phyloP scores from a whole-genome alignment of 2,329 filamentous ascomycete species.

The Aspergillus aculeatus region DNA sequence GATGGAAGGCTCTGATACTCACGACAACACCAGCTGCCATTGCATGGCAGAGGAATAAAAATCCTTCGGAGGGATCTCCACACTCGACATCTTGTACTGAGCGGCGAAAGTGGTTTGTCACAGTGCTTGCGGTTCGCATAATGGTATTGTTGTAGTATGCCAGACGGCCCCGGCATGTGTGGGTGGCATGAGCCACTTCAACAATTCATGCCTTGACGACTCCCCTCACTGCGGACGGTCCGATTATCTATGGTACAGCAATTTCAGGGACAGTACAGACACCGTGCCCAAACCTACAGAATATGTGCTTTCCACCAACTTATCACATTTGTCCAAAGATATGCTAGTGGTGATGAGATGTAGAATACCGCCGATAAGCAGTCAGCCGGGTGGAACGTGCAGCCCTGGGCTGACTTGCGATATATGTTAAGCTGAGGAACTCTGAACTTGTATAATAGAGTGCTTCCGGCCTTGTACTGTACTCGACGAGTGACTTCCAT shows the following conservation, averaged over 20 bases:
- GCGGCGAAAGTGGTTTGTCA: too few species aligned
- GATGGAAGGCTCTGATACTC: too few species aligned
- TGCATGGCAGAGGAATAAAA: too few species aligned
- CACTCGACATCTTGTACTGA: too few species aligned
- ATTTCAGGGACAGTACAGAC: neutral
- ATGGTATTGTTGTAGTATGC: too few species aligned
- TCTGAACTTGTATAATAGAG: neutral
- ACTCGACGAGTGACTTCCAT: neutral
- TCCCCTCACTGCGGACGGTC: neutral
- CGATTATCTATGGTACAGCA: too few species aligned
- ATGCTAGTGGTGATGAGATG: neutral
- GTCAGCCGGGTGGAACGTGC: neutral
- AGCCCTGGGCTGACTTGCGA: neutral
- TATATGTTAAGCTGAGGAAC: neutral
- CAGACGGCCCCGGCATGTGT: too few species aligned
- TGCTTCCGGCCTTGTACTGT: too few species aligned
- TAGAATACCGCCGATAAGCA: conserved; percentile 1
- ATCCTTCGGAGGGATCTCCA: too few species aligned
- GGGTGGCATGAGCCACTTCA: neutral
- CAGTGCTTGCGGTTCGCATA: too few species aligned
- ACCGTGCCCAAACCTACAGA: neutral
- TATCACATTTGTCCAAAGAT: neutral
- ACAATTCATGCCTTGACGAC: neutral
- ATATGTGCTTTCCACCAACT: neutral
- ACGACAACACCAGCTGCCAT: too few species aligned